Conservation (phyloP, 2,329 filamentous ascomycete species). For the Metarhizium album region DNA sequence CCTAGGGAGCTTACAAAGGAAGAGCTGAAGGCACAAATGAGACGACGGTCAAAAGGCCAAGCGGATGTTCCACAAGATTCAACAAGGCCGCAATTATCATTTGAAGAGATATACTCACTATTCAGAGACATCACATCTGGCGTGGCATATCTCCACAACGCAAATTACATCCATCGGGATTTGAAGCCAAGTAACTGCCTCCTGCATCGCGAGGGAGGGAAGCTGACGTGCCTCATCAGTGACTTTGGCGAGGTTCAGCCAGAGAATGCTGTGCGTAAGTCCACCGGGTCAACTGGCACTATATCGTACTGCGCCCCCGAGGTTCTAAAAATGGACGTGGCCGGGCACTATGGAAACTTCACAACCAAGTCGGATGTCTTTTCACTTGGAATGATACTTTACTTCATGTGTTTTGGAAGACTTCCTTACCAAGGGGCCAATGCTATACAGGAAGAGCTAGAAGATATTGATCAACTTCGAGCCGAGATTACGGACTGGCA, state of each 20-base stretch:
- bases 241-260: constrained; percentile 96
- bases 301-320: constrained; percentile 97
- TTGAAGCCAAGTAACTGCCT: constrained; percentile 95
- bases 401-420: constrained; percentile 91
- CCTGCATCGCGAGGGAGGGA: constrained; percentile 63
- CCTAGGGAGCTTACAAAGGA: constrained; percentile 62
- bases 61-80: constrained; percentile 49
- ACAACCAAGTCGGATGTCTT: constrained; percentile 98
- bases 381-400: constrained; percentile 93
- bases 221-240: constrained; percentile 76
- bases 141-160: constrained; percentile 75
- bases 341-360: constrained; percentile 78
- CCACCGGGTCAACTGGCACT: constrained; percentile 87
- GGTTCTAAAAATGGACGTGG: constrained; percentile 60
- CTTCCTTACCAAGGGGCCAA: constrained; percentile 82
- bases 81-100: constrained; percentile 39
- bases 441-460: constrained; percentile 76
- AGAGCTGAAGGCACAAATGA: constrained; percentile 77
- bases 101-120: constrained; percentile 93
- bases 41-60: constrained; percentile 71
- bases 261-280: constrained; percentile 70
- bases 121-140: constrained; percentile 94
- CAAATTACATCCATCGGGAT: constrained; percentile 92
- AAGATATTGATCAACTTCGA: constrained; percentile 76
- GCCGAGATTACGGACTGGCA: constrained; percentile 80